These are phyloP conservation scores for Hypoxylon sp. DNA, from an alignment of 2,329 filamentous ascomycete species.

Conservation along the genomic window DNA sequence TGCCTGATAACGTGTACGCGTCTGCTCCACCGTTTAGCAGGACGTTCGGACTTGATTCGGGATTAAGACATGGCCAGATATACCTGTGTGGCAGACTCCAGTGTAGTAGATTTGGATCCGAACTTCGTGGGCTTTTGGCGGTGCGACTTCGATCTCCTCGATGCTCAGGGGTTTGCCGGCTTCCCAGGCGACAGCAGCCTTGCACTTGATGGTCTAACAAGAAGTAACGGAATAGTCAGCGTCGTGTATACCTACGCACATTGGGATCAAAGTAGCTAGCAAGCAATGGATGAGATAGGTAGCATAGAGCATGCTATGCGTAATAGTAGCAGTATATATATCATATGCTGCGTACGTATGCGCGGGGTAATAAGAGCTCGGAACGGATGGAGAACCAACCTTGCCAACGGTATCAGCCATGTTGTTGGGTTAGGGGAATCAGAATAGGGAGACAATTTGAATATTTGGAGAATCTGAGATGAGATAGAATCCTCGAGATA, in stretches of 20 bases:
- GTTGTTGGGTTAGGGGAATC: slow-evolving; percentile 37
- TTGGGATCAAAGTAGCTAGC: neutral
- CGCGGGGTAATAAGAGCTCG: slow-evolving; percentile 29
- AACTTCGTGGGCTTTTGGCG: slow-evolving; percentile 92
- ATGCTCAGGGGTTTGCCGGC: slow-evolving; percentile 89
- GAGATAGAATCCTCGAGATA: slow-evolving; percentile 24
- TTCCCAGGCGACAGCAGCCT: slow-evolving; percentile 98
- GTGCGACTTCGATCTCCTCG: slow-evolving; percentile 92
- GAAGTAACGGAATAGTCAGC: slow-evolving; percentile 21
- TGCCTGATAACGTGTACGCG: slow-evolving; percentile 94
- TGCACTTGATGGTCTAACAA: slow-evolving; percentile 88
- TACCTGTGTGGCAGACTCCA: slow-evolving; percentile 98
- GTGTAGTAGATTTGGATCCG: slow-evolving; percentile 98
- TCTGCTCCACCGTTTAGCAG: slow-evolving; percentile 62
- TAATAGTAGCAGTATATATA: slow-evolving; percentile 4
- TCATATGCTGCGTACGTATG: slow-evolving; percentile 28
- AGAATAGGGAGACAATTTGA: slow-evolving; percentile 8
- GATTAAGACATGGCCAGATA: slow-evolving; percentile 46
- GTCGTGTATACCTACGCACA: neutral
- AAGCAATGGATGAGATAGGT: neutral
- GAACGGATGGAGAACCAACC: slow-evolving; percentile 53
- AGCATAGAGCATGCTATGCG: neutral
- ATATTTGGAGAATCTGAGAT: slow-evolving; percentile 19
- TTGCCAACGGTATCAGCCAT: slow-evolving; percentile 67
- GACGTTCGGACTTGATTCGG: slow-evolving; percentile 50